phyloP scores from a whole-genome alignment of 1,284 basidiomycete genomes.

The Boletus semigastroideus region DNA sequence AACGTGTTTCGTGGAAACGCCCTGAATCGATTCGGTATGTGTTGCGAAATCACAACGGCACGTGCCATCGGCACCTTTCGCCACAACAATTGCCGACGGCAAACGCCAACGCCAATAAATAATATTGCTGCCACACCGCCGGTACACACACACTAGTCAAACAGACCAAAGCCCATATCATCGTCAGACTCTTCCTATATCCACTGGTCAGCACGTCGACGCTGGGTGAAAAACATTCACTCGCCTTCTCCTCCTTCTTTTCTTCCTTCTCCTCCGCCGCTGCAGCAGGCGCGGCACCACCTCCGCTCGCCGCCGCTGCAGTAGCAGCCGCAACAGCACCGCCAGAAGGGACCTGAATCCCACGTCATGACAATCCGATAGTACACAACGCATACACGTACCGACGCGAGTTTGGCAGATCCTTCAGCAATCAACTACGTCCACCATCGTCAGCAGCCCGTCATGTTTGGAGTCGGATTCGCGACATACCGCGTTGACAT shows the following conservation, averaged over 20 bases:
- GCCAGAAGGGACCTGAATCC: conserved; percentile 74
- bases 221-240: conserved; percentile 19
- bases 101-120: background rate
- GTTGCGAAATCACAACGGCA: conserved; percentile 5
- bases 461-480: background rate
- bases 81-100: conserved; percentile 28
- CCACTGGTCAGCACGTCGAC: conserved; percentile 6
- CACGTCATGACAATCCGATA: conserved; percentile 16
- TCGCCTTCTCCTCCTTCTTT: conserved; percentile 81
- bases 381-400: conserved; percentile 46
- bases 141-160: conserved; percentile 56
- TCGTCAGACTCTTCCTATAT: conserved; percentile 83
- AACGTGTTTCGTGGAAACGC: background rate
- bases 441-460: background rate
- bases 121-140: conserved; percentile 18
- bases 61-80: conserved; percentile 22
- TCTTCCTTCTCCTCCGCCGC: conserved; percentile 68
- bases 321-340: conserved; percentile 61
- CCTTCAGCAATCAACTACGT: conserved; percentile 90
- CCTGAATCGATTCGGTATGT: too few species aligned
- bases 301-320: conserved; percentile 49
- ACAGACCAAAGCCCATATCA: conserved; percentile 93
- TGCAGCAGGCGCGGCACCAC: conserved; percentile 56
- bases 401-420: conserved; percentile 90
- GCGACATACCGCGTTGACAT: conserved; percentile 74